phyloP scores from a whole-genome alignment of 352 stramenopile species.

The Pseudoperonospora humuli region DNA sequence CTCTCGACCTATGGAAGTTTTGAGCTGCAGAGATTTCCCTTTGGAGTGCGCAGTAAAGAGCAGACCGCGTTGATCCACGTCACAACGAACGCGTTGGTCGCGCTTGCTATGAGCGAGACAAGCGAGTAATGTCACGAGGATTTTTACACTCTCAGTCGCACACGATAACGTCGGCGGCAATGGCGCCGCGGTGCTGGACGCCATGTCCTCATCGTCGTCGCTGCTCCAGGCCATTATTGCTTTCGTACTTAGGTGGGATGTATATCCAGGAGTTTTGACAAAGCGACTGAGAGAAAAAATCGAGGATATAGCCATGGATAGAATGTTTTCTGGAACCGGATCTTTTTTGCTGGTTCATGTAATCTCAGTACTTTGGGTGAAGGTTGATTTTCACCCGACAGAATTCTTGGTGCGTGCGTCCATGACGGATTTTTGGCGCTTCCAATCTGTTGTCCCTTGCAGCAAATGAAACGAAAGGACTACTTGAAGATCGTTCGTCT shows the following conservation, averaged over 20 bases:
- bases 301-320: too few relatives aligned
- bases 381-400: too few relatives aligned
- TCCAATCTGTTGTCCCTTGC: too few relatives aligned
- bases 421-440: too few relatives aligned
- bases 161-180: conserved; percentile 43
- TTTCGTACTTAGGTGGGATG: not conserved
- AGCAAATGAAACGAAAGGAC: too few relatives aligned
- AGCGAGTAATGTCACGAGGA: conserved; percentile 64
- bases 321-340: too few relatives aligned
- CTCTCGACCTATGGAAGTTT: conserved; percentile 67
- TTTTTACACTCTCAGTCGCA: conserved; percentile 59
- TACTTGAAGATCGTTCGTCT: too few relatives aligned
- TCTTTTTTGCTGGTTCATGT: too few relatives aligned
- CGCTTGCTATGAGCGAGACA: conserved; percentile 62
- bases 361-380: too few relatives aligned
- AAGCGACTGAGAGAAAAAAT: too few relatives aligned
- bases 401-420: too few relatives aligned
- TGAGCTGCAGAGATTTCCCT: conserved; percentile 83
- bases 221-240: conserved; percentile 16
- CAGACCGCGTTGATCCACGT: conserved; percentile 53
- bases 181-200: not conserved
- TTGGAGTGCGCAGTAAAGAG: conserved; percentile 78
- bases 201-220: conserved; percentile 14
- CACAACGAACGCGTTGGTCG: conserved; percentile 71
- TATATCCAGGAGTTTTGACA: not conserved